Conservation (phyloP, 2,329 filamentous ascomycete species). For the Leptoxyphium fumago region DNA sequence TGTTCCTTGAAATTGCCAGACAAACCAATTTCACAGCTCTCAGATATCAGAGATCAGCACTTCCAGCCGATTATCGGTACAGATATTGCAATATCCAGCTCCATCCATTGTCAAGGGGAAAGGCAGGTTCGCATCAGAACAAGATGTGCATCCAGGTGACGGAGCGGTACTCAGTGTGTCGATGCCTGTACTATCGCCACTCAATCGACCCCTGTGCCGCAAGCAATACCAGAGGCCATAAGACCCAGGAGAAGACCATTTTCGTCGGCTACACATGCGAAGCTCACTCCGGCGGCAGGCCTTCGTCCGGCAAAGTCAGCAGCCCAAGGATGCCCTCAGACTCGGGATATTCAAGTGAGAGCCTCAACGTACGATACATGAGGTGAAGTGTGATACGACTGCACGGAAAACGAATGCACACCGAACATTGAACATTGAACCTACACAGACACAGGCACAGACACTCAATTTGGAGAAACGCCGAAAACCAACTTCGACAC, state of each 20-base stretch:
- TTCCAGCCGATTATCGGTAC: too few species aligned
- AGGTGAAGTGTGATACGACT: neutral
- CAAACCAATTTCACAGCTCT: too few species aligned
- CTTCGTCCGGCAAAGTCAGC: neutral
- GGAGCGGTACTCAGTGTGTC: constrained; percentile 74
- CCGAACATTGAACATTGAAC: too few species aligned
- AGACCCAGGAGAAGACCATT: constrained; percentile 58
- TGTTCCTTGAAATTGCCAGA: too few species aligned
- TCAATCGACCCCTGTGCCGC: constrained; percentile 67
- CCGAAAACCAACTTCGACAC: too few species aligned
- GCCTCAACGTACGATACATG: neutral
- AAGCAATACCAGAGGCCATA: constrained; percentile 60
- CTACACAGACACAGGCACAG: too few species aligned
- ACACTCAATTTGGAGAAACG: too few species aligned
- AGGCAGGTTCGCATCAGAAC: too few species aligned
- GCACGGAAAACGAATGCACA: too few species aligned
- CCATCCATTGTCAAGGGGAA: too few species aligned
- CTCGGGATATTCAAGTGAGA: neutral
- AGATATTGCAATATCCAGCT: too few species aligned
- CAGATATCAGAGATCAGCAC: too few species aligned
- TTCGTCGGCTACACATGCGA: constrained; percentile 68
- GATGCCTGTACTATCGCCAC: constrained; percentile 78
- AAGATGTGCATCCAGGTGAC: constrained; percentile 76
- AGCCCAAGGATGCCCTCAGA: neutral
- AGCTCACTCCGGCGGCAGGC: constrained; percentile 11